These are phyloP conservation scores for Emmonsia crescens DNA, from an alignment of 2,329 filamentous ascomycete genomes.

Conservation along the genomic window DNA sequence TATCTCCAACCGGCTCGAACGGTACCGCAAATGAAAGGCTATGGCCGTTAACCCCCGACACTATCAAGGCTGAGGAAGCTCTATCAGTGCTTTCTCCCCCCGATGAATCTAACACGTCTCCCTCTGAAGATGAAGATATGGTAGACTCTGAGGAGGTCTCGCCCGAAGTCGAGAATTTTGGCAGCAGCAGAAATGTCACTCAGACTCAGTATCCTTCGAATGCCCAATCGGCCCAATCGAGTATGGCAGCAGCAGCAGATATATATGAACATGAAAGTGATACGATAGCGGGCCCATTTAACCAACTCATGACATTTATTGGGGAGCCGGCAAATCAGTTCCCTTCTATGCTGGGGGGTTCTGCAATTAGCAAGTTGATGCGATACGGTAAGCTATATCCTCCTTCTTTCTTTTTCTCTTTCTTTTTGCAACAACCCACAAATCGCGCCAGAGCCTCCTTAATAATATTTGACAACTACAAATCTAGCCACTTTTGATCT, in stretches of 20 bases:
- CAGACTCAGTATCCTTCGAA: not conserved
- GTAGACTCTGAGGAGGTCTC: not conserved
- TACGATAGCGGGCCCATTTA: constrained; percentile 8
- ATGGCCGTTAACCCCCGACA: not conserved
- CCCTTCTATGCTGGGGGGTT: constrained; percentile 12
- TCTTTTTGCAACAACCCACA: not conserved
- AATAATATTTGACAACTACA: not conserved
- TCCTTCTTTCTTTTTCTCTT: not conserved
- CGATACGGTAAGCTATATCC: constrained; percentile 10
- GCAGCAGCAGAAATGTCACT: not conserved
- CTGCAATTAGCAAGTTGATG: constrained; percentile 13
- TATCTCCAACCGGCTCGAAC: not conserved
- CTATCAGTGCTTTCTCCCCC: not conserved
- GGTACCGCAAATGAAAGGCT: not conserved
- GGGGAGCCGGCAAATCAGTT: constrained; percentile 8
- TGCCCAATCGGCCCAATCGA: not conserved
- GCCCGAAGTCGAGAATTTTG: not conserved
- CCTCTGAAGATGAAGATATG: not conserved
- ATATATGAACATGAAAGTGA: not conserved
- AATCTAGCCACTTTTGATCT: constrained; percentile 12
- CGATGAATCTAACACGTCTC: not conserved
- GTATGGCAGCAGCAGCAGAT: not conserved
- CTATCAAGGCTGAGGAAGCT: not conserved
- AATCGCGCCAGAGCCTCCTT: not conserved
- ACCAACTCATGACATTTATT: constrained; percentile 10